Conservation (phyloP, 2,329 filamentous ascomycete species). For the Fusarium liriodendri region DNA sequence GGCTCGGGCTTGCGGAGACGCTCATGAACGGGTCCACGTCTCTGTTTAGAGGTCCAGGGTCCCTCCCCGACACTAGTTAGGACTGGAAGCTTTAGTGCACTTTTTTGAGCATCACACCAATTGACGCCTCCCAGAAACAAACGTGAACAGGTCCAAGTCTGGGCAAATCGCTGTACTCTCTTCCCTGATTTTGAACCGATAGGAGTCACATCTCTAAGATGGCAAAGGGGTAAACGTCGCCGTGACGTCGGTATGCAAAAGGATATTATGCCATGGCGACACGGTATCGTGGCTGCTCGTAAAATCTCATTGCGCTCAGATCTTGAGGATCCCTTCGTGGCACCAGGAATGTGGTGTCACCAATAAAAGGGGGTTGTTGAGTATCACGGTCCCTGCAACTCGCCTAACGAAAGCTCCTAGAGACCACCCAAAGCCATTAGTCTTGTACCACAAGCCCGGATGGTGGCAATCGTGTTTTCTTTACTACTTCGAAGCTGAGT, state of each 20-base stretch:
- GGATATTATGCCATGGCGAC: constrained; percentile 11
- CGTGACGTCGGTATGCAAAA: constrained; percentile 27
- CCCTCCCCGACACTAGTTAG: constrained; percentile 8
- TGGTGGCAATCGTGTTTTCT: not conserved
- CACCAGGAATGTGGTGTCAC: constrained; percentile 34
- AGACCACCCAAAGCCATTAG: not conserved
- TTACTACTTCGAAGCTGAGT: not conserved
- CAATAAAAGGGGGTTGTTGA: constrained; percentile 20
- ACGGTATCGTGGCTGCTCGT: constrained; percentile 35
- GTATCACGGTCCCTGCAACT: not conserved
- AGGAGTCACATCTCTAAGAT: not conserved
- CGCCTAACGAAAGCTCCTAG: not conserved
- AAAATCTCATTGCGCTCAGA: constrained; percentile 21
- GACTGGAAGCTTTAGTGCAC: constrained; percentile 10
- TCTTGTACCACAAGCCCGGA: not conserved
- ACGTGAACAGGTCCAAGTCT: constrained; percentile 15
- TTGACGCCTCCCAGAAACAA: constrained; percentile 25
- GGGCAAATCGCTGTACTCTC: not conserved
- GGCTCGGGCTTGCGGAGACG: constrained; percentile 4
- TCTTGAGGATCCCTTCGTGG: constrained; percentile 10
- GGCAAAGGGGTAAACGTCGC: constrained; percentile 3
- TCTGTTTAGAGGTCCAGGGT: constrained; percentile 22
- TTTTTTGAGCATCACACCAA: constrained; percentile 12
- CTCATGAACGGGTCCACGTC: not conserved
- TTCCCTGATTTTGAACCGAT: not conserved